Evolutionary conservation across 2,329 filamentous ascomycete genomes (phyloP).

Genomic region (Tolypocladium pustulatum): DNA sequence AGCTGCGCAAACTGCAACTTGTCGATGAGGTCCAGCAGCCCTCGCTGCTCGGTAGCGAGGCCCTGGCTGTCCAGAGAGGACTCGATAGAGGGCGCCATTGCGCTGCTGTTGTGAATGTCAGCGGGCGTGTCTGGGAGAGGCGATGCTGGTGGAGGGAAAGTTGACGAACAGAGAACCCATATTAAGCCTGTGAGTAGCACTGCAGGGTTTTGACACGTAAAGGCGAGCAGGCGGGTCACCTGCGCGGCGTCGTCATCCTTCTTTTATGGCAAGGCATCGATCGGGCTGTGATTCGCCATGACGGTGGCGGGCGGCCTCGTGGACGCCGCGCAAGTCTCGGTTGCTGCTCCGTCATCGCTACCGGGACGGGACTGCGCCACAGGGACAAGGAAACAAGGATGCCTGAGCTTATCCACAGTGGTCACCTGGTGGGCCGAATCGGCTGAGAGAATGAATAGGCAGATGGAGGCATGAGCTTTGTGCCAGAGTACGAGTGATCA

Average conservation of each 20-base stretch:
- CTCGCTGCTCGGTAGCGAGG: slow-evolving; percentile 42
- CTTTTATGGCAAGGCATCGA: neutral
- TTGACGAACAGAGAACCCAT: slow-evolving; percentile 8
- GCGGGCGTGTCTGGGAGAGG: slow-evolving; percentile 4
- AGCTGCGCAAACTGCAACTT: slow-evolving; percentile 42
- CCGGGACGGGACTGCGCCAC: neutral
- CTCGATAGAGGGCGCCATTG: slow-evolving; percentile 32
- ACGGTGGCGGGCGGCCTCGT: neutral
- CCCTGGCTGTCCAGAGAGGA: slow-evolving; percentile 37
- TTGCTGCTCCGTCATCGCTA: neutral
- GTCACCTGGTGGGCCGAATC: neutral
- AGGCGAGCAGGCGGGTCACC: neutral
- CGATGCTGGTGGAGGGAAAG: neutral
- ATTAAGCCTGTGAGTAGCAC: neutral
- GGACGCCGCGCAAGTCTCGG: neutral
- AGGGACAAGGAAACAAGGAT: neutral
- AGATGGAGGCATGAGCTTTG: neutral
- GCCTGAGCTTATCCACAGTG: neutral
- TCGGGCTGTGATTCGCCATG: neutral
- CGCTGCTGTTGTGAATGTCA: slow-evolving; percentile 10
- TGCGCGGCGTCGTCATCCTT: neutral
- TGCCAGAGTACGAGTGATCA: neutral
- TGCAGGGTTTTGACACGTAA: neutral
- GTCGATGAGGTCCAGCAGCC: slow-evolving; percentile 46
- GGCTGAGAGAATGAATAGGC: neutral